These are phyloP conservation scores for Mycena amicta DNA, from an alignment of 768 basidiomycete species.

Conservation along the genomic window DNA sequence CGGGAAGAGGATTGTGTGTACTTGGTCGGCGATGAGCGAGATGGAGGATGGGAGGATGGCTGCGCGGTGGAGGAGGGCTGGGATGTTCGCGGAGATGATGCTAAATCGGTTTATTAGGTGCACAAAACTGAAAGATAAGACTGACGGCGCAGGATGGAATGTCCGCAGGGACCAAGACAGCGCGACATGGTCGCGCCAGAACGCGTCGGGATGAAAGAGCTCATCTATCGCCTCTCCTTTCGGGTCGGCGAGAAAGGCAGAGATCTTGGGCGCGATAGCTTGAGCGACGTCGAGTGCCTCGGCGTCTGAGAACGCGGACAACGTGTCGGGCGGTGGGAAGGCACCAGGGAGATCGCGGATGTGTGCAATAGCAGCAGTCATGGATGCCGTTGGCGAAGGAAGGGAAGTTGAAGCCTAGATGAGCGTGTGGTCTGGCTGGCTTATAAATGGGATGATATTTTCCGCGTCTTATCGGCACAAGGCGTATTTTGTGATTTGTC, in stretches of 20 bases:
- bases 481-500: no score
- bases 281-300: conserved; percentile 15
- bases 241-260: conserved; percentile 1
- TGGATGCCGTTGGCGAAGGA: no score
- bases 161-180: conserved; percentile 36
- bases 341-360: conserved; percentile 22
- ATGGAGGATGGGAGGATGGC: conserved; percentile 10
- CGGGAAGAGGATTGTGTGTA: conserved; percentile 8
- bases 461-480: no score
- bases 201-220: conserved; percentile 25
- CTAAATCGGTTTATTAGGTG: no score
- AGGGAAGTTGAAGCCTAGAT: no score
- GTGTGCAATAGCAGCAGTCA: conserved; percentile 23
- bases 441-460: no score
- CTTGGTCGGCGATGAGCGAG: conserved; percentile 4
- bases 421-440: no score
- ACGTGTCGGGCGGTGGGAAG: not conserved
- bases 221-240: conserved; percentile 1
- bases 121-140: no score
- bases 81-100: no score
- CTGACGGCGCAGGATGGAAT: conserved; percentile 21
- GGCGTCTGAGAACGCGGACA: not conserved
- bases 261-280: conserved; percentile 9
- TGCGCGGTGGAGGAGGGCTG: no score
- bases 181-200: conserved; percentile 35